A percentile compares a stretch with the other conserved stretches of the same genome.
phyloP scores from a whole-genome alignment of 768 basidiomycete species.

The Suillus hirtellus region DNA sequence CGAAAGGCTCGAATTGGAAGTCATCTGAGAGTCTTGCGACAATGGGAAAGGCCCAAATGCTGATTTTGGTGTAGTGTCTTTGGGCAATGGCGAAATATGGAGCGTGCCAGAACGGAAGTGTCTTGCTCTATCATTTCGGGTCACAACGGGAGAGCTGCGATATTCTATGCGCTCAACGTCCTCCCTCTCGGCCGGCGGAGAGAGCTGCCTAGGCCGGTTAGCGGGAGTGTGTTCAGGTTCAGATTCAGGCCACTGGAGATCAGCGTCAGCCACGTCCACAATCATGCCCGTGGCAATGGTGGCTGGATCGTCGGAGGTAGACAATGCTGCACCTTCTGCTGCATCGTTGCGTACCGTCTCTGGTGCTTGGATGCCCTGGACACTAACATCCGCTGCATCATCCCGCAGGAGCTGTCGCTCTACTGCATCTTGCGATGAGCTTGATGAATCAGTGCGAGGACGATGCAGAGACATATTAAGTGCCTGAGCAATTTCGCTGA shows the following conservation, averaged over 20 bases:
- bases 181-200: neutral
- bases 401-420: constrained; percentile 52
- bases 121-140: constrained; percentile 16
- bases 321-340: constrained; percentile 5
- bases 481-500: neutral
- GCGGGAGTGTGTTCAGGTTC: constrained; percentile 20
- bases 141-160: neutral
- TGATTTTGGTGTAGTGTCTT: neutral
- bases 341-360: constrained; percentile 2
- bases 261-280: constrained; percentile 14
- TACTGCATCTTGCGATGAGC: constrained; percentile 43
- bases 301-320: constrained; percentile 1
- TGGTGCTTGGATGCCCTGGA: constrained; percentile 17
- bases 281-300: neutral
- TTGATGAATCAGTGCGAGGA: constrained; percentile 30
- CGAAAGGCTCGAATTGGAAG: neutral
- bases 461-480: neutral
- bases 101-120: constrained; percentile 25
- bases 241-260: constrained; percentile 30
- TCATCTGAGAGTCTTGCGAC: neutral
- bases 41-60: neutral
- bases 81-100: constrained; percentile 17
- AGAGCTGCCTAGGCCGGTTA: constrained; percentile 1
- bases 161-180: neutral
- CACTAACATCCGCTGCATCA: constrained; percentile 23